Base-by-base conservation (phyloP, 1,284 basidiomycete genomes). In the Phlebopus sp. region DNA sequence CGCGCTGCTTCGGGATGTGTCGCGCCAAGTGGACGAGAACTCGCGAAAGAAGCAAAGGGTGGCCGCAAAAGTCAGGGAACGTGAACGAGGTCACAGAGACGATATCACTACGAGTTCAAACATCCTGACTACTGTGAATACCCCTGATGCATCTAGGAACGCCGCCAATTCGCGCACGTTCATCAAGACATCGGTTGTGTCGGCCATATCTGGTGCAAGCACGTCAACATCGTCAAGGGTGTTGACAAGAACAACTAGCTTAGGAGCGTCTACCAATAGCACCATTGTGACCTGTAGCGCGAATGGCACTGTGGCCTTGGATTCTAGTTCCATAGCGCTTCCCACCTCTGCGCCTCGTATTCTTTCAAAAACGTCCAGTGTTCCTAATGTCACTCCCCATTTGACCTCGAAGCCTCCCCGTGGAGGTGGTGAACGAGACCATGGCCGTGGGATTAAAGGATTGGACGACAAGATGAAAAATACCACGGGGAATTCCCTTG, bases 21-120 rank as follows among this genome's bases (percentile, higher is more conserved):
- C 54, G 27, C 55, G 35, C 23, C 46, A 57, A 15, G 21, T 67
- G 15, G 64, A 64, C 15, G 49, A 52, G 29, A 65, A 68, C 40
- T 47, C 62, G 5, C 40, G 41, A 32, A 55, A 53, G 47, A 64
- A 64, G 46, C 58, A 68, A 39, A 52, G 43, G 8, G 15, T 47
- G 13, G 49, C 34, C 15, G 49, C 25, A 13, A 49, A 50, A 13
- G 48, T 34, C 18, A 48, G 46, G 25, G 52, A 38, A 27, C 51
- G 49, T 17, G 50, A 51, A 6, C 45, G 47, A 30, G 54, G 46
- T 15, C 37, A n/a, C 7, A 50, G 45, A 11, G 34, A 43, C 2
- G 43, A 32, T 18, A 39, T 19, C 31, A 29, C 8, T 29, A 9
- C 8, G 5, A 2, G 4, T 11, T 11, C 27, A 8, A 29, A 29